Conservation (phyloP, 495 filamentous ascomycete species). For the Rusavskia elegans region DNA sequence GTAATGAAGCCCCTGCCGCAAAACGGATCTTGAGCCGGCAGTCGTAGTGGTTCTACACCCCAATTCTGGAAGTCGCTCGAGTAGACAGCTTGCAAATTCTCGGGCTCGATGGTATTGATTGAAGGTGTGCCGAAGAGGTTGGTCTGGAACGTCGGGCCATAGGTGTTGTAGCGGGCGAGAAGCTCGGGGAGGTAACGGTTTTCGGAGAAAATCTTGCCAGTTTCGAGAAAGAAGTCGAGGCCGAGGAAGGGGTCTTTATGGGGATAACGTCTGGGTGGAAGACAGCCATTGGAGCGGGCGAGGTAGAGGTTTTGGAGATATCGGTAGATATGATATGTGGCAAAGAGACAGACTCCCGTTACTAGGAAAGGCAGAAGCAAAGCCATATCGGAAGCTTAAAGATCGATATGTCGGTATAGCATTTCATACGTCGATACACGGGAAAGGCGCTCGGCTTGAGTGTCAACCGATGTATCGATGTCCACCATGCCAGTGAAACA, state of each 20-base stretch:
- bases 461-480: too few species aligned
- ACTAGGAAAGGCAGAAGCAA: too few species aligned
- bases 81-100: constrained; percentile 6
- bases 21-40: background rate
- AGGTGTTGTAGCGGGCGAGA: constrained; percentile 12
- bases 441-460: too few species aligned
- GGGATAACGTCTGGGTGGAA: constrained; percentile 12
- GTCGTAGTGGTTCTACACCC: constrained; percentile 3
- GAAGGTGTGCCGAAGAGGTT: constrained; percentile 9
- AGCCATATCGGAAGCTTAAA: too few species aligned
- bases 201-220: constrained; percentile 5
- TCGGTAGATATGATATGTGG: too few species aligned
- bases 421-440: too few species aligned
- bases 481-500: too few species aligned
- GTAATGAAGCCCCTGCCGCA: constrained; percentile 18
- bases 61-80: background rate
- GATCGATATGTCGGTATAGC: too few species aligned
- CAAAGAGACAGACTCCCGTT: too few species aligned
- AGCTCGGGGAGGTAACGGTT: background rate
- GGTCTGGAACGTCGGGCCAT: constrained; percentile 24
- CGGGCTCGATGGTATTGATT: constrained; percentile 5
- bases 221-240: constrained; percentile 16
- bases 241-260: constrained; percentile 18
- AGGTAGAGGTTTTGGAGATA: background rate
- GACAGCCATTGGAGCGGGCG: constrained; percentile 10